These are phyloP conservation scores for Aspergillus leporis DNA, from an alignment of 495 filamentous ascomycete species.

Conservation along the genomic window DNA sequence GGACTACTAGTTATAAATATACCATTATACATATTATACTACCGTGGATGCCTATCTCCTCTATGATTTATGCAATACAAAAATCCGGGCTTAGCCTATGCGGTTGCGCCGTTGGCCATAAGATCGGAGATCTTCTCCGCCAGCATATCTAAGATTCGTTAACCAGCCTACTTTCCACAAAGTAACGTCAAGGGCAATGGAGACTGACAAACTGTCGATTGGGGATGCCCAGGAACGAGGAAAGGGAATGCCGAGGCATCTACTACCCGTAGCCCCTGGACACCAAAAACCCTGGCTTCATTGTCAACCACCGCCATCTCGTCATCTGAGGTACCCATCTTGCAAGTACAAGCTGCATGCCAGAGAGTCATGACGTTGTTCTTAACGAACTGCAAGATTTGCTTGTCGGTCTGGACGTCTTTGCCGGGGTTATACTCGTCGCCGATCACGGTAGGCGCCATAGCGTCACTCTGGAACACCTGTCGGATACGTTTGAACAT, in stretches of 20 bases:
- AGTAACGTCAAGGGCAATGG: constrained; percentile 41
- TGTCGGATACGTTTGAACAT: constrained; percentile 41
- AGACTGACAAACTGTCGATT: constrained; percentile 40
- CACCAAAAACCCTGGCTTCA: constrained; percentile 41
- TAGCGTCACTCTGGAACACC: constrained; percentile 19
- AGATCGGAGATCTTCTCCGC: constrained; percentile 58
- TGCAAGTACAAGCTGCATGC: constrained; percentile 49
- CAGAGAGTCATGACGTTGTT: constrained; percentile 40
- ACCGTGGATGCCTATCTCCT: no score
- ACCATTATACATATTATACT: no score
- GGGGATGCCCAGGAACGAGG: neutral
- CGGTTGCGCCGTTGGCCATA: no score
- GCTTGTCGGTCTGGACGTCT: constrained; percentile 40
- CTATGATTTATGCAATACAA: no score
- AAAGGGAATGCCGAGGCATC: neutral
- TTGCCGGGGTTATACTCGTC: constrained; percentile 43
- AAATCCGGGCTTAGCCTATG: no score
- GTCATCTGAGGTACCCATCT: constrained; percentile 45
- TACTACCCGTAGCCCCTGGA: constrained; percentile 33
- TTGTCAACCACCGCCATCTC: constrained; percentile 50
- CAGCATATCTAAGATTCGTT: constrained; percentile 43
- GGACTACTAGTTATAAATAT: no score
- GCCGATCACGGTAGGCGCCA: constrained; percentile 11
- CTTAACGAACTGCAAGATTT: constrained; percentile 45
- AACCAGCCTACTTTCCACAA: constrained; percentile 50